These are phyloP conservation scores for Amniculicola lignicola DNA, from an alignment of 495 filamentous ascomycete species.

Conservation along the genomic window DNA sequence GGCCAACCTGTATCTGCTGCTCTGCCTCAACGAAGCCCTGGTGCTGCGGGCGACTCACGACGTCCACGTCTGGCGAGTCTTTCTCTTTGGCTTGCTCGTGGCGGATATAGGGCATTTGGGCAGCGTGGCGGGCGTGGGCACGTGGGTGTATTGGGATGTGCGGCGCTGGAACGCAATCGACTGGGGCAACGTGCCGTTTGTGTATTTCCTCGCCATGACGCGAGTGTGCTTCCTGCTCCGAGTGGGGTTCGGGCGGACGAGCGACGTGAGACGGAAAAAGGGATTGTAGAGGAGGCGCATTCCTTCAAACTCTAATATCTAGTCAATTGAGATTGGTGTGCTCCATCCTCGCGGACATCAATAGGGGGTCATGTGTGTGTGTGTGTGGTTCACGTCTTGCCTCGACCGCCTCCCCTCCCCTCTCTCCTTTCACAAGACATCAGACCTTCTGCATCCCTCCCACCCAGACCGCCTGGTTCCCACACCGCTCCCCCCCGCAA, in stretches of 20 bases:
- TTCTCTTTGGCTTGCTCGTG: constrained; percentile 59
- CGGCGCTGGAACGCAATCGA: constrained; percentile 62
- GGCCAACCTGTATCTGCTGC: constrained; percentile 62
- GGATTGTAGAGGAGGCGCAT: too few species aligned
- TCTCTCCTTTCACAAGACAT: too few species aligned
- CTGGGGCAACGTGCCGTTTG: constrained; percentile 61
- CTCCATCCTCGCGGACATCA: too few species aligned
- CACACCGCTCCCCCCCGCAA: too few species aligned
- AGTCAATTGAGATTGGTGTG: too few species aligned
- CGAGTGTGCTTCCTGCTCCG: constrained; percentile 55
- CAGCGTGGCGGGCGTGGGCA: constrained; percentile 51
- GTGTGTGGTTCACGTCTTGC: too few species aligned
- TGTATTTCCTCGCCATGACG: constrained; percentile 57
- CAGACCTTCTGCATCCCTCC: too few species aligned
- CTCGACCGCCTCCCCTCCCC: too few species aligned
- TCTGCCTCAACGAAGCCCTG: constrained; percentile 67
- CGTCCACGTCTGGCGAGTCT: constrained; percentile 59
- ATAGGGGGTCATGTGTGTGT: too few species aligned
- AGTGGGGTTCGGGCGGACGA: constrained; percentile 44
- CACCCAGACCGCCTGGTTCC: too few species aligned
- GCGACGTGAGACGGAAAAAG: constrained; percentile 10
- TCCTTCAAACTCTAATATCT: too few species aligned
- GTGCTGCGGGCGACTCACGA: constrained; percentile 62
- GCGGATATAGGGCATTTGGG: constrained; percentile 69
- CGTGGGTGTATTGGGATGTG: constrained; percentile 55